These are phyloP conservation scores for Penicillium brevicompactum DNA, from an alignment of 2,329 filamentous ascomycete genomes.

Conservation along the genomic window DNA sequence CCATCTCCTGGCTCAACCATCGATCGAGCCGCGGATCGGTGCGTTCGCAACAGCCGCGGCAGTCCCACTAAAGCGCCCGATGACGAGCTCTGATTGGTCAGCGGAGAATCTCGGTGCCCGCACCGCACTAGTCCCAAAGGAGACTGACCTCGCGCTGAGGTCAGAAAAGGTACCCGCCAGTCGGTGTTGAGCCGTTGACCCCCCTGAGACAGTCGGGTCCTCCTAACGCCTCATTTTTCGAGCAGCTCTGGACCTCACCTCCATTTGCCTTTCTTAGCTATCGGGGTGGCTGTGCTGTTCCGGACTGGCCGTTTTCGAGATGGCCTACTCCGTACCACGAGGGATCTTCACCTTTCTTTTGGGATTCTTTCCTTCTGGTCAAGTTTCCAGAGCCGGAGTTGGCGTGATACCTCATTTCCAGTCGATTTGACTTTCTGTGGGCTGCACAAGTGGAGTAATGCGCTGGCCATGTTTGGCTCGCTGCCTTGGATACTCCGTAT, in stretches of 20 bases:
- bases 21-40: neutral
- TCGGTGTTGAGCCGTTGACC: conserved; percentile 7
- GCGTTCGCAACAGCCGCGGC: neutral
- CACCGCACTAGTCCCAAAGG: neutral
- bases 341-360: neutral
- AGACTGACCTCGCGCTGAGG: conserved; percentile 5
- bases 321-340: neutral
- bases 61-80: neutral
- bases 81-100: conserved; percentile 12
- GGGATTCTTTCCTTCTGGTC: neutral
- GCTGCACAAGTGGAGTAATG: neutral
- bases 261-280: neutral
- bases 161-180: conserved; percentile 18
- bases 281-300: neutral
- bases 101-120: conserved; percentile 28
- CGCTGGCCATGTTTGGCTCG: neutral
- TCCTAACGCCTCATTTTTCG: neutral
- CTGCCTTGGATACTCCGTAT: neutral
- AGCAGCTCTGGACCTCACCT: neutral
- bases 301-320: neutral
- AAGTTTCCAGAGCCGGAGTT: neutral
- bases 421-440: neutral
- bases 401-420: neutral
- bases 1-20: neutral
- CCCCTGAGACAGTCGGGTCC: neutral